Evolutionary conservation across 192 early-diverging fungal genomes (phyloP), one percentile per base, ranked within the genome.

Genomic region (Podila epicladia): DNA sequence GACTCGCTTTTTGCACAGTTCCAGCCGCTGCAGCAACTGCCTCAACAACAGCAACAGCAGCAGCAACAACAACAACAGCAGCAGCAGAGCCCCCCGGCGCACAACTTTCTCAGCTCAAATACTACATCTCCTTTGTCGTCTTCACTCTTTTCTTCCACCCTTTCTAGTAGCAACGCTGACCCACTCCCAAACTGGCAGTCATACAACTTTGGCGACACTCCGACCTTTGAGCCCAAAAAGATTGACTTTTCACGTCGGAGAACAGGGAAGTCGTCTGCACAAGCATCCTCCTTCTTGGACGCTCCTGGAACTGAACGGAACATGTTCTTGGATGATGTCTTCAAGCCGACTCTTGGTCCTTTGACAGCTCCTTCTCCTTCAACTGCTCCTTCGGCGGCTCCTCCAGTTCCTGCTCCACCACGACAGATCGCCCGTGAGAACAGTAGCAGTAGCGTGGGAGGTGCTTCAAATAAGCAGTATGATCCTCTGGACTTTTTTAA

Each of bases 401-500:
- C 64, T 45, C 9, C 37, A 31, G 20, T 19, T 31, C 33, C 57
- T 61, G 33, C 59, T 22, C 64, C 28, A 22, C 48, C 32, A 31
- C 37, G 22, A 9, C 64, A 65, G n/a, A 62, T 11, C 24, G 32
- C 37, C 33, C 38, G 32, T 41, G 58, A 58, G 62, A 64, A 22
- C 35, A 69, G 20, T 61, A 28, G 4, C 66, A 64, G 9, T 58
- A 68, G 48, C 65, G 24, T 55, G 22, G 2, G 24, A 12, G n/a
- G n/a, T 0, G 24, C 53, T 55, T 22, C 53, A 24, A 9, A 4
- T 45, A 45, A 73, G 12, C 55, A 73, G 9, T 58, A 74, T 9
- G 66, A 65, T 50, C 66, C 73, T 13, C 65, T 68, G 6, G 73
- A 75, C 51, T 68, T 75, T 58, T 75, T 75, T 28, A 75, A 58